Conservation (phyloP, 2,329 filamentous ascomycete genomes). For the Paecilomyces sp. region DNA sequence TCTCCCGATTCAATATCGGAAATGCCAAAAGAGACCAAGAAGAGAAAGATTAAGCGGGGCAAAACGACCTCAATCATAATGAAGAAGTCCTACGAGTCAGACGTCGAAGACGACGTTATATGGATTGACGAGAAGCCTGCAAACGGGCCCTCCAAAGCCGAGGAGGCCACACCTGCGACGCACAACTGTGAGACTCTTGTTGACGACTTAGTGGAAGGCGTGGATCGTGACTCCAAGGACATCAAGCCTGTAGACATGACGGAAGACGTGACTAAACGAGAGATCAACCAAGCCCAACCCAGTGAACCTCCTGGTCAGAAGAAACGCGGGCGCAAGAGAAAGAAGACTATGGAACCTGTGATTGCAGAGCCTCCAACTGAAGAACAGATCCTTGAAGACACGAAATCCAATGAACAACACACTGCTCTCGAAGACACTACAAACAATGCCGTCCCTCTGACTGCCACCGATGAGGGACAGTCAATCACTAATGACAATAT, state of each 20-base stretch:
- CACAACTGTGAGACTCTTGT: neutral
- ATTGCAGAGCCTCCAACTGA: constrained; percentile 2
- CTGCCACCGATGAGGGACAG: constrained; percentile 3
- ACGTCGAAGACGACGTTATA: constrained; percentile 34
- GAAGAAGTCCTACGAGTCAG: constrained; percentile 20
- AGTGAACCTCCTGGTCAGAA: constrained; percentile 20
- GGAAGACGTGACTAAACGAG: neutral
- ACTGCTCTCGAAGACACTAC: constrained; percentile 5
- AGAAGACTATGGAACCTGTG: constrained; percentile 21
- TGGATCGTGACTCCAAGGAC: constrained; percentile 4
- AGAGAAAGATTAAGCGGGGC: constrained; percentile 38
- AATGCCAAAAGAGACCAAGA: constrained; percentile 26
- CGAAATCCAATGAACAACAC: neutral
- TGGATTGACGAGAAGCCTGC: constrained; percentile 29
- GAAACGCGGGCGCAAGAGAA: constrained; percentile 38
- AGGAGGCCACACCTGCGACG: constrained; percentile 6
- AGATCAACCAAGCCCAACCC: neutral
- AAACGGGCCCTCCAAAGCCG: constrained; percentile 1
- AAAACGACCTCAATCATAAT: constrained; percentile 32
- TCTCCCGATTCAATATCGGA: constrained; percentile 9
- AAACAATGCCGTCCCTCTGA: neutral
- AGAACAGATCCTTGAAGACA: neutral
- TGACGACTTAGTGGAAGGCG: neutral
- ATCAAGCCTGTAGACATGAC: neutral
- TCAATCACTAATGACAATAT: neutral